phyloP scores from a whole-genome alignment of 768 basidiomycete species.

The Pulveroboletus sp. region DNA sequence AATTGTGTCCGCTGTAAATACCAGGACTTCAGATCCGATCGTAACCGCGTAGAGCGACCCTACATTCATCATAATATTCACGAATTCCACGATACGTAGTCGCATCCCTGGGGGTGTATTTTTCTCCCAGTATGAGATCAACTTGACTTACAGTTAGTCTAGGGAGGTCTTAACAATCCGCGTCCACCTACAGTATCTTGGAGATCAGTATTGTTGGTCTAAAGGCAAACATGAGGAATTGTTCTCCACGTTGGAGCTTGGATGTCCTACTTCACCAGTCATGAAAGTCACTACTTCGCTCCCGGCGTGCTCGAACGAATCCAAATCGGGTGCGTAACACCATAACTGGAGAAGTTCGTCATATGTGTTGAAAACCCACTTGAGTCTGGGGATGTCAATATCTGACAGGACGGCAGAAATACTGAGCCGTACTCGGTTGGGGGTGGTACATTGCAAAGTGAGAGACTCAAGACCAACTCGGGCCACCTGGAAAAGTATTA shows the following conservation, averaged over 20 bases:
- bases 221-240: background rate
- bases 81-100: constrained; percentile 47
- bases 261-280: constrained; percentile 50
- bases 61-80: constrained; percentile 60
- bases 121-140: constrained; percentile 63
- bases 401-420: background rate
- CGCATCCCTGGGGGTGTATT: constrained; percentile 52
- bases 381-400: constrained; percentile 39
- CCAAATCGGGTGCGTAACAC: constrained; percentile 63
- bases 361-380: constrained; percentile 57
- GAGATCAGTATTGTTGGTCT: constrained; percentile 44
- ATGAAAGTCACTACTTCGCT: constrained; percentile 55
- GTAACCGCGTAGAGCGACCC: constrained; percentile 19
- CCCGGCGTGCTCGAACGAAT: constrained; percentile 61
- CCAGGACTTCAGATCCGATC: background rate
- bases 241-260: background rate
- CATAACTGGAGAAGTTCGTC: constrained; percentile 61
- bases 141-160: constrained; percentile 35
- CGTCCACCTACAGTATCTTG: constrained; percentile 54
- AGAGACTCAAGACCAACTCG: constrained; percentile 63
- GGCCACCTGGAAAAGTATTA: constrained; percentile 51
- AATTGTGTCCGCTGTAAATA: constrained; percentile 51
- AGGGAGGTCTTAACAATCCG: background rate
- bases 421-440: constrained; percentile 54
- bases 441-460: constrained; percentile 64